phyloP scores from a whole-genome alignment of 1,284 basidiomycete genomes.

The Ganoderma lucidum region DNA sequence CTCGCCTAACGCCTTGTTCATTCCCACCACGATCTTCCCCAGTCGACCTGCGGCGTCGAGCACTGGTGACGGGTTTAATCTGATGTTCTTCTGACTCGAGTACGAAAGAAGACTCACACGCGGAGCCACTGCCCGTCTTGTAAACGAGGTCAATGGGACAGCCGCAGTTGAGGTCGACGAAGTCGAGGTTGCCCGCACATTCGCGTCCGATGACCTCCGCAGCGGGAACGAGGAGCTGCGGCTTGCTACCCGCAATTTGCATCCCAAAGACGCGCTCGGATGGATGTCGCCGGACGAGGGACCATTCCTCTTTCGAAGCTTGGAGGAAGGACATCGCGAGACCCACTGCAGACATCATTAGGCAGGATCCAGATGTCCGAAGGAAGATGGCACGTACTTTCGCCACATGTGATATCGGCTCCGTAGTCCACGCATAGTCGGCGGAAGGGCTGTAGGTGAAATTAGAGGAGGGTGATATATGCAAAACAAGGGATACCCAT shows the following conservation, averaged over 20 bases:
- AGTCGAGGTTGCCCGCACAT: slow-evolving; percentile 74
- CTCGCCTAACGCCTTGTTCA: slow-evolving; percentile 92
- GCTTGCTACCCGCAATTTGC: slow-evolving; percentile 85
- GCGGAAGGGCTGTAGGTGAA: slow-evolving; percentile 80
- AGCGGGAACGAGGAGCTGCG: slow-evolving; percentile 78
- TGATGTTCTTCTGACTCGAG: neutral
- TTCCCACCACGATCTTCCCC: slow-evolving; percentile 89
- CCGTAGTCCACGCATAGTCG: slow-evolving; percentile 88
- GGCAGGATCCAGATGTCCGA: neutral
- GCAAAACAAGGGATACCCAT: slow-evolving; percentile 36
- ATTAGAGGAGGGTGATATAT: neutral
- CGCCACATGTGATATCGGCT: slow-evolving; percentile 95
- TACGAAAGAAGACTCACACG: slow-evolving; percentile 58
- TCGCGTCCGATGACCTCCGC: slow-evolving; percentile 87
- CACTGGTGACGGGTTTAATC: slow-evolving; percentile 53
- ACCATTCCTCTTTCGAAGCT: slow-evolving; percentile 92
- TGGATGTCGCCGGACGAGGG: slow-evolving; percentile 86
- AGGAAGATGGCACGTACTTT: slow-evolving; percentile 62
- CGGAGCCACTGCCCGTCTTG: slow-evolving; percentile 90
- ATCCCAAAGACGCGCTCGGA: slow-evolving; percentile 92
- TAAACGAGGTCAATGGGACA: slow-evolving; percentile 98
- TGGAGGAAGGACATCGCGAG: slow-evolving; percentile 83
- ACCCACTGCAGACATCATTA: slow-evolving; percentile 62
- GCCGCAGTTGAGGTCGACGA: slow-evolving; percentile 96
- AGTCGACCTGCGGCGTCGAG: slow-evolving; percentile 86